Base-by-base conservation (phyloP, 495 filamentous ascomycete genomes). In the Penicillium coffeae region DNA sequence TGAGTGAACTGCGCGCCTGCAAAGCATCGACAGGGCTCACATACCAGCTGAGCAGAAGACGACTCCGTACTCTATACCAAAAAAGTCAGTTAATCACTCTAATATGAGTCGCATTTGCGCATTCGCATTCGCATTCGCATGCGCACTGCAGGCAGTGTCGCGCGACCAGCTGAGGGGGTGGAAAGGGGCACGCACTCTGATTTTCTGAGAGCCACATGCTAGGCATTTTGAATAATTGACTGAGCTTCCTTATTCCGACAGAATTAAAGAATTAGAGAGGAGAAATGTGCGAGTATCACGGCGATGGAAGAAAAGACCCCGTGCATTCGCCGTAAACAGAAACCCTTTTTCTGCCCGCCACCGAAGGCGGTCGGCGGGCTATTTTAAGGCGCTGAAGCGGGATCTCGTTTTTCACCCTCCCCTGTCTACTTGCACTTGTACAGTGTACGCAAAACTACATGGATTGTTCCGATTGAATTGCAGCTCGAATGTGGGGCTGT, bases 131-230 rank as follows among this genome's bases (percentile, higher is more conserved):
- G n/a, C n/a, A n/a, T n/a, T n/a, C n/a, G 35, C 12, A 37, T 37
- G 15, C n/a, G 5, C n/a, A 13, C 25, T 4, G 10, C 10, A 10
- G 5, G 25, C 25, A 34, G 42, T 45, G 42, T 45, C 42, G 42
- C 42, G 42, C 42, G 42, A 45, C 30, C 32, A 18, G 10, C 7
- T 10, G 3, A 13, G 20, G 42, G 0, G 12, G 25, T 10, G 5
- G 10, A 30, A 36, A 8, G 40, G 37, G 6, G 19, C 18, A 74
- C 85, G 60, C 76, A 96, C 93, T 98, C 73, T 98, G 93, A 52
- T 85, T 80, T 65, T 98, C 93, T 55, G 90, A 87, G 51, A 98
- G 76, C 93, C 93, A 98, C 86, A 95, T 94, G 48, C 86, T 77
- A 44, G 83, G 82, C 82, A 86, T 75, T 40, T 57, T 63, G 32